phyloP scores from a whole-genome alignment of 106 monocot species.

The Amphibolis antarctica region DNA sequence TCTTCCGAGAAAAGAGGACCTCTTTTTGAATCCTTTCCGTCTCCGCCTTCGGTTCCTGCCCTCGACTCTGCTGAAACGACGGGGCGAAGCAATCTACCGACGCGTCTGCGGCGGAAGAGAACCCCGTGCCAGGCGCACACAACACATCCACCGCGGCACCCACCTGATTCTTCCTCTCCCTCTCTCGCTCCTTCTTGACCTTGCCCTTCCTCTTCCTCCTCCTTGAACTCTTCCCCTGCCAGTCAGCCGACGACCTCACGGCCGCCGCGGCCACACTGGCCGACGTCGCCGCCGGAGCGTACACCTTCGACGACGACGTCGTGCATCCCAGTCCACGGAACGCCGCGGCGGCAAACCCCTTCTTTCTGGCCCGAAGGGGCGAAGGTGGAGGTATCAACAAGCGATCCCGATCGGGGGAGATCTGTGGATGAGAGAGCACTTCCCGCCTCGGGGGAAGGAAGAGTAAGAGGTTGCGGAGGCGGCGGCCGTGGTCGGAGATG shows the following conservation, averaged over 20 bases:
- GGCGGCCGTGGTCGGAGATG: neutral
- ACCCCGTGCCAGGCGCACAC: slow-evolving; percentile 28
- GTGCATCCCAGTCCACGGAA: slow-evolving; percentile 45
- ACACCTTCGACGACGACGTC: slow-evolving; percentile 30
- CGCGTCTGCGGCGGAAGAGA: slow-evolving; percentile 16
- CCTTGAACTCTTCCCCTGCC: slow-evolving; percentile 30
- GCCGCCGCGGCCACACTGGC: slow-evolving; percentile 19
- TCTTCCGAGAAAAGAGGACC: slow-evolving; percentile 8
- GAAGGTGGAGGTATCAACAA: slow-evolving; percentile 1
- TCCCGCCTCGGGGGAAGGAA: neutral
- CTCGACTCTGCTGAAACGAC: slow-evolving; percentile 7
- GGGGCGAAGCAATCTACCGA: slow-evolving; percentile 46
- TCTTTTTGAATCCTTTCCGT: slow-evolving; percentile 33
- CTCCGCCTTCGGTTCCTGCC: slow-evolving; percentile 8
- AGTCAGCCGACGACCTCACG: slow-evolving; percentile 32
- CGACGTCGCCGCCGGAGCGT: slow-evolving; percentile 9
- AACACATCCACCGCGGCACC: slow-evolving; percentile 26
- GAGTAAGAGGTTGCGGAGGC: neutral
- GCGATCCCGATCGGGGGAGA: neutral
- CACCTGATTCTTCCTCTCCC: slow-evolving; percentile 8
- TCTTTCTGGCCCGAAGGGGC: slow-evolving; percentile 11
- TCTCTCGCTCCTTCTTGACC: slow-evolving; percentile 13
- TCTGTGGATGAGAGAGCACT: neutral
- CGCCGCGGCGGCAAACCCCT: slow-evolving; percentile 28
- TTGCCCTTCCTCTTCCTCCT: slow-evolving; percentile 11